Conservation (phyloP, 2,329 filamentous ascomycete species). For the Apiospora pterosperma region DNA sequence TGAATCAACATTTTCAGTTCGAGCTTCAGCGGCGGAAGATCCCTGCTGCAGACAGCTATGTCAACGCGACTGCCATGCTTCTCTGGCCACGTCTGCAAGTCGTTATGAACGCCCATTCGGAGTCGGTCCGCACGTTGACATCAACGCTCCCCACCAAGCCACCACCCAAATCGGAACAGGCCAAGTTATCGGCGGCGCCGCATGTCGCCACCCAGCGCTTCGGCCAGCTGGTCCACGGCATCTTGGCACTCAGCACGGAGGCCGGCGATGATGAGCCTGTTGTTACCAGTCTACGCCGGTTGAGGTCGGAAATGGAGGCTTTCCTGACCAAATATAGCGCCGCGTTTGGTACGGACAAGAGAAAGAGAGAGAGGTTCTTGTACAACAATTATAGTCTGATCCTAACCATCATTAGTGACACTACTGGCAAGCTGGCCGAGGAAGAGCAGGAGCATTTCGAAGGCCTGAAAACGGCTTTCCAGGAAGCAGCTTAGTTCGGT, state of each 20-base stretch:
- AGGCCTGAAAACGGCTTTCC: conserved; percentile 56
- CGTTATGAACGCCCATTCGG: conserved; percentile 89
- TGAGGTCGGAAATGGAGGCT: conserved; percentile 78
- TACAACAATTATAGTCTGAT: conserved; percentile 96
- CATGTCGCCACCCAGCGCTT: conserved; percentile 95
- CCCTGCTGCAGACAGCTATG: conserved; percentile 83
- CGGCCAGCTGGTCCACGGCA: conserved; percentile 83
- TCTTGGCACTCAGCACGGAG: conserved; percentile 80
- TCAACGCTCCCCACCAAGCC: conserved; percentile 47
- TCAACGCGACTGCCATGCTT: conserved; percentile 93
- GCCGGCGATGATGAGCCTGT: conserved; percentile 94
- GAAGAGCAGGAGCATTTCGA: conserved; percentile 79
- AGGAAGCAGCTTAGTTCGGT: conserved; percentile 36
- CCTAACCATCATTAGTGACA: conserved; percentile 85
- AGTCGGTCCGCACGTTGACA: conserved; percentile 69
- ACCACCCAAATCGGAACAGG: conserved; percentile 46
- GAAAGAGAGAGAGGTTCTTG: conserved; percentile 82
- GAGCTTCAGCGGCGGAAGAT: conserved; percentile 89
- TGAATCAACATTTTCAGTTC: conserved; percentile 94
- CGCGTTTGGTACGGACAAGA: conserved; percentile 66
- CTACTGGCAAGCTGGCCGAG: conserved; percentile 65
- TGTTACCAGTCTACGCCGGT: conserved; percentile 70
- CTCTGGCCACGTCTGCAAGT: conserved; percentile 95
- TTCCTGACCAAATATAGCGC: conserved; percentile 78
- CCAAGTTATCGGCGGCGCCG: conserved; percentile 72